Evolutionary conservation across 2,329 filamentous ascomycete genomes (phyloP), one percentile per base, ranked within the genome.

Genomic region (Pseudogymnoascus sp.): DNA sequence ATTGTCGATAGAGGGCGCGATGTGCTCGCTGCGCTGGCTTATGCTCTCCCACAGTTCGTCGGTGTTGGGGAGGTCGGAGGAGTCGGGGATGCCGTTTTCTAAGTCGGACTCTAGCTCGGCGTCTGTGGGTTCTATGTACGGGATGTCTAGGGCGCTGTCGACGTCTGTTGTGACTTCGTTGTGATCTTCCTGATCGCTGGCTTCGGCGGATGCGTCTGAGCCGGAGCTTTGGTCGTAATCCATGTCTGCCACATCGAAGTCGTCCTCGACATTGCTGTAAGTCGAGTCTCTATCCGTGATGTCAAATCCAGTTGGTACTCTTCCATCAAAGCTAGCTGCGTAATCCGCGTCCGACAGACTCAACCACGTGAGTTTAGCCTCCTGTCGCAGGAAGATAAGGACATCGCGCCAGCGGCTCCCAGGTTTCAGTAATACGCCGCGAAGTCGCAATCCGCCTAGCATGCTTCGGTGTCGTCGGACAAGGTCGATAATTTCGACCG

Each of bases 301-400:
- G 61, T 60, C 63, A 21, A 60, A 61, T 41, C 45, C 29, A 33
- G 26, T 39, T 35, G 61, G 45, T 37, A 12, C 65, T 61, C 37
- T 59, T 35, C 33, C 75, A 64, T 84, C 80, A 63, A 83, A 83
- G 60, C 81, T 76, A 37, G 74, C 76, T 2, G 78, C 79, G 68
- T 88, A 88, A 38, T 83, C 81, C 58, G 87, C 83, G 5, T 83
- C 75, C 37, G 82, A 76, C n/a, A 89, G 73, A 66, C 83, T 84
- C 31, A 88, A 78, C 78, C 83, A 86, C 52, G 86, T 81, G 14
- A 89, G 73, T 26, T 78, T 75, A 35, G 76, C 74, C 59, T 85
- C 78, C 7, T 80, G 74, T 58, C 83, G 79, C 12, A 89, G 73
- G 19, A 80, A 80, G 4, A 73, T 71, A 0, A 88, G 77, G 0